Base-by-base conservation (phyloP, 106 monocot genomes). In the Chionographis japonica region DNA sequence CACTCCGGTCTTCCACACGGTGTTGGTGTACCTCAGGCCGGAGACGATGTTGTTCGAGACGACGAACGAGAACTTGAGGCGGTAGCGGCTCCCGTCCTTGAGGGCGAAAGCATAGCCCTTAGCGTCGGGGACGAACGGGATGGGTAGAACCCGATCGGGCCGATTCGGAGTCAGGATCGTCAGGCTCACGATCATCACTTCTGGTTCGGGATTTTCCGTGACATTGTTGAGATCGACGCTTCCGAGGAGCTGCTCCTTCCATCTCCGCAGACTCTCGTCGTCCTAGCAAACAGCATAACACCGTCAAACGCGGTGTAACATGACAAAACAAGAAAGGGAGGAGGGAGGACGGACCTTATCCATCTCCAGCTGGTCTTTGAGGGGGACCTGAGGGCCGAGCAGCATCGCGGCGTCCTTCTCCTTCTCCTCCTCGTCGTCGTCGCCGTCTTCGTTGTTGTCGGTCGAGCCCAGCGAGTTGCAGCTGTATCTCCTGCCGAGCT, bases 191-290 rank as follows among this genome's bases (percentile, higher is more conserved):
- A 94, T 88, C 66, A 77, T 68, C 15, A 88, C 90, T 54, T 90
- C 88, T 54, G 94, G 90, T 42, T 94, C 85, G 1, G 74, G 83
- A 77, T 61, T 75, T 67, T 93, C 93, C 88, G 83, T 58, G 63
- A 58, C 16, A 53, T 65, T 65, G 40, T 78, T 57, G 43, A 90
- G 63, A 75, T 94, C 94, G 39, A 94, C 90, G 51, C 66, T 74
- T 3, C 85, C 90, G 35, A 94, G 90, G 3, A 94, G 88, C 52
- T 87, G 80, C 37, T 94, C 90, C 78, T 94, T 94, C 94, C 94
- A 94, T 69, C 73, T 87, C 74, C 90, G 85, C 50, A 94, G 56
- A 68, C 94, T 94, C 85, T 94, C 94, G 72, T 94, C 94, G 75
- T 92, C 92, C 88, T 92, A 66, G 50, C 38, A 40, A 55, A 38